Percentiles rank a stretch among this genome's conserved stretches.
Conservation (phyloP, 148 eudicot genomes). For the Bassia scoparia region DNA sequence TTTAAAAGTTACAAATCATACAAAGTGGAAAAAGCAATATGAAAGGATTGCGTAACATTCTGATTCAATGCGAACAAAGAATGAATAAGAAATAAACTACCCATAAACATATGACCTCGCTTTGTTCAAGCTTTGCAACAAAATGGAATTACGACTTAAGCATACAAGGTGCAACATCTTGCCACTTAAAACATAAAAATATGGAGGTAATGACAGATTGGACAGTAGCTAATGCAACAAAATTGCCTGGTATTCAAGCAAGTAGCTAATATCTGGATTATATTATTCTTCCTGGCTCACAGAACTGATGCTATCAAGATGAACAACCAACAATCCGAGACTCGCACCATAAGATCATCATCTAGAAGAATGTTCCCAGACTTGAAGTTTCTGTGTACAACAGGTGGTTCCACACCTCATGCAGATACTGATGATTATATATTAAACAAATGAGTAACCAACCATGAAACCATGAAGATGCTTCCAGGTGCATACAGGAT, state of each 20-base stretch:
- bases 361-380: constrained; percentile 91
- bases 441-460: constrained; percentile 12
- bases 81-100: no score
- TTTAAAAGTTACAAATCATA: neutral
- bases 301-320: constrained; percentile 63
- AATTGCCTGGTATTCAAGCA: neutral
- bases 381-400: constrained; percentile 91
- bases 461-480: neutral
- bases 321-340: constrained; percentile 97
- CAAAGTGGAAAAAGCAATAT: no score
- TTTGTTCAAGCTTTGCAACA: neutral
- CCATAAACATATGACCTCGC: no score
- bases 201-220: neutral
- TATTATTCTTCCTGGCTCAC: constrained; percentile 70
- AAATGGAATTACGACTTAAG: neutral
- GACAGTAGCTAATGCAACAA: neutral
- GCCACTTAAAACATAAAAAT: neutral
- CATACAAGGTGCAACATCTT: no score
- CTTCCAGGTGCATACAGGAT: neutral
- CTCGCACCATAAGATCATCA: constrained; percentile 73
- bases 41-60: no score
- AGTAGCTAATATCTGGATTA: neutral
- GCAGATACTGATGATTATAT: constrained; percentile 49
- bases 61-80: no score
- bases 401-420: constrained; percentile 89